Evolutionary conservation across 2,329 filamentous ascomycete genomes (phyloP).

Genomic region (Cercospora zeae-maydis): DNA sequence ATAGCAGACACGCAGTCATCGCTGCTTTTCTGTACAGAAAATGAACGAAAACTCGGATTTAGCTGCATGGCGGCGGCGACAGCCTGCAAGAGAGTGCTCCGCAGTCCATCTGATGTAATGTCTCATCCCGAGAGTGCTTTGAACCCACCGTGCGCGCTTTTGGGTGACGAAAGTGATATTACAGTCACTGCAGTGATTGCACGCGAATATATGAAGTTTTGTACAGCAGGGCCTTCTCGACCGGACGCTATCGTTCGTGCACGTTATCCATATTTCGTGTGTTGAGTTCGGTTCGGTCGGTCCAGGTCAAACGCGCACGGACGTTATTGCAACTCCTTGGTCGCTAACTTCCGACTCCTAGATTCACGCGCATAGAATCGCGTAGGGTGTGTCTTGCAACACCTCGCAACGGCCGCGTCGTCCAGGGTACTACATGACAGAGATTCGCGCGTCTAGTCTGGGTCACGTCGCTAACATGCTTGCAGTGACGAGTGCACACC

Average conservation of each 20-base stretch:
- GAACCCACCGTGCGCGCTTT: background rate
- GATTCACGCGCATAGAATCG: slow-evolving; percentile 8
- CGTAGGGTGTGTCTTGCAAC: slow-evolving; percentile 9
- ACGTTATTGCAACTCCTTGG: background rate
- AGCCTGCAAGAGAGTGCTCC: background rate
- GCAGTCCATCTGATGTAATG: slow-evolving; percentile 3
- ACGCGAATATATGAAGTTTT: background rate
- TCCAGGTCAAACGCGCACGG: background rate
- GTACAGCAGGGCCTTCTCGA: background rate
- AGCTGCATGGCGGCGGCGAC: background rate
- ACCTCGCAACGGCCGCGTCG: slow-evolving; percentile 14
- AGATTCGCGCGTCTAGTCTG: background rate
- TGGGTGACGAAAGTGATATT: background rate
- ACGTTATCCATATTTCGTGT: background rate
- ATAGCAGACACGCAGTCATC: slow-evolving; percentile 3
- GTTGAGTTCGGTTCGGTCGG: background rate
- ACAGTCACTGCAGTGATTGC: background rate
- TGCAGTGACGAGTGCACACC: slow-evolving; percentile 16
- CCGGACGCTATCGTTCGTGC: background rate
- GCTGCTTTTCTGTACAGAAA: background rate
- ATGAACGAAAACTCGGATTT: background rate
- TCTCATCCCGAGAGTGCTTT: background rate
- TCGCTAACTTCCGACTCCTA: background rate
- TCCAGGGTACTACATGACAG: slow-evolving; percentile 13
- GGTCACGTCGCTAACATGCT: slow-evolving; percentile 14